phyloP scores from a whole-genome alignment of 164 flowering plant species.

The Chloranthus sessilifolius region DNA sequence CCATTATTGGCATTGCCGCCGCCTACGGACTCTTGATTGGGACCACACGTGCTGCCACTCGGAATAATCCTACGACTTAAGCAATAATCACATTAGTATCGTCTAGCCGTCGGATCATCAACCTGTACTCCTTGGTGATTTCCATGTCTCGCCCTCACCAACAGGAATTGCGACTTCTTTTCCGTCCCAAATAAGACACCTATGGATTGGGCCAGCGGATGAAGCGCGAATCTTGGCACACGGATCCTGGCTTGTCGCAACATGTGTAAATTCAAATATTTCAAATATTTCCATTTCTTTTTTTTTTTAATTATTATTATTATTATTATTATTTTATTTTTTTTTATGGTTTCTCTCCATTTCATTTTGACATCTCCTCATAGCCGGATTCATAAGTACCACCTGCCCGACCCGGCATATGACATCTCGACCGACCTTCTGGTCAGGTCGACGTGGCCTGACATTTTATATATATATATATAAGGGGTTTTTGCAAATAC shows the following conservation, averaged over 20 bases:
- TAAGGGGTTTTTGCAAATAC: too few species aligned
- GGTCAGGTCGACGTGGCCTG: too few species aligned
- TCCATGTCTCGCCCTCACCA: conserved; percentile 5
- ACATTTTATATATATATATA: too few species aligned
- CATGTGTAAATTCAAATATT: background rate
- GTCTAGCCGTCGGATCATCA: conserved; percentile 3
- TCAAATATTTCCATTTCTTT: too few species aligned
- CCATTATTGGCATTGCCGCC: conserved; percentile 20
- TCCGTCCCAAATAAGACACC: conserved; percentile 14
- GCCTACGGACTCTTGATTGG: conserved; percentile 14
- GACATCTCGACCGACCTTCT: too few species aligned
- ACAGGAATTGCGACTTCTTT: conserved; percentile 1
- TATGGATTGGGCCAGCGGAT: conserved; percentile 17
- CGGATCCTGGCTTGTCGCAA: conserved; percentile 18
- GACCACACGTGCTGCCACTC: conserved; percentile 11
- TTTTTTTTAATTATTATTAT: too few species aligned
- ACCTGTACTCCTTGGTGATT: conserved; percentile 1
- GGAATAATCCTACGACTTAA: conserved; percentile 9
- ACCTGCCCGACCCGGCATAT: background rate
- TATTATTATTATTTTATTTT: too few species aligned
- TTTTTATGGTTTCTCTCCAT: too few species aligned
- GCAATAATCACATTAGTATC: conserved; percentile 8
- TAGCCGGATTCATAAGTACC: background rate
- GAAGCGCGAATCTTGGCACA: conserved; percentile 20
- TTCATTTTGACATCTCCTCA: too few species aligned